These are phyloP conservation scores for Podaxis sp. DNA, from an alignment of 768 basidiomycete species.

Conservation along the genomic window DNA sequence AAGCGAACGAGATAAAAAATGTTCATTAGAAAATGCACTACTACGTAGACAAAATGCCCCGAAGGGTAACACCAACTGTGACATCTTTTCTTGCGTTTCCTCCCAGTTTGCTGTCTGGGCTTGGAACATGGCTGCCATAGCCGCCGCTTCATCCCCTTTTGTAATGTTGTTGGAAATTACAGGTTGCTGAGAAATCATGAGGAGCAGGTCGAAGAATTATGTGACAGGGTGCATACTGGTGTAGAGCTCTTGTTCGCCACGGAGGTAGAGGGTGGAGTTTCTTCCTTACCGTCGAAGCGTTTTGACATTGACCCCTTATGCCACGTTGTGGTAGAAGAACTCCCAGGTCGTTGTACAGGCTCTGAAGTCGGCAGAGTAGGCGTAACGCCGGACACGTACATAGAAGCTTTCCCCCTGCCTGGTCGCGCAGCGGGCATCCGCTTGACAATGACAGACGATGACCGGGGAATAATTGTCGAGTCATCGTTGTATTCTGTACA, in stretches of 20 bases:
- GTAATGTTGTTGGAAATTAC: slow-evolving; percentile 42
- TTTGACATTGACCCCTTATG: slow-evolving; percentile 79
- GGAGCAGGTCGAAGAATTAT: not conserved
- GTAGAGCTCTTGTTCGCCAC: slow-evolving; percentile 31
- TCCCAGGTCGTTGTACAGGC: slow-evolving; percentile 34
- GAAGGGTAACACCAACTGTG: slow-evolving; percentile 84
- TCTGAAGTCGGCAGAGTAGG: slow-evolving; percentile 48
- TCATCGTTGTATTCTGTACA: slow-evolving; percentile 89
- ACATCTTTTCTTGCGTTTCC: slow-evolving; percentile 99
- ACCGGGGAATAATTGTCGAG: slow-evolving; percentile 86
- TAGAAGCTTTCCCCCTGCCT: slow-evolving; percentile 78
- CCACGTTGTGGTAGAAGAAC: slow-evolving; percentile 46
- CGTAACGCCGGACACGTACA: slow-evolving; percentile 61
- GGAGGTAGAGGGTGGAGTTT: slow-evolving; percentile 26
- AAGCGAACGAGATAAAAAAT: slow-evolving; percentile 35
- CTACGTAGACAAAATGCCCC: slow-evolving; percentile 60
- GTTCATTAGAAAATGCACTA: slow-evolving; percentile 75
- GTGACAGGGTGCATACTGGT: slow-evolving; percentile 21
- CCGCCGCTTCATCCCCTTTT: slow-evolving; percentile 85
- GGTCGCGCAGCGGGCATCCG: slow-evolving; percentile 81
- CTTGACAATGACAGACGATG: slow-evolving; percentile 91
- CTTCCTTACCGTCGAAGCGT: slow-evolving; percentile 87
- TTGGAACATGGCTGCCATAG: slow-evolving; percentile 98
- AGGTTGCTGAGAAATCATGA: slow-evolving; percentile 18
- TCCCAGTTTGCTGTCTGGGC: slow-evolving; percentile 95